These are phyloP conservation scores for Coemansia sp. DNA, from an alignment of 192 early-diverging fungal species.

Conservation along the genomic window DNA sequence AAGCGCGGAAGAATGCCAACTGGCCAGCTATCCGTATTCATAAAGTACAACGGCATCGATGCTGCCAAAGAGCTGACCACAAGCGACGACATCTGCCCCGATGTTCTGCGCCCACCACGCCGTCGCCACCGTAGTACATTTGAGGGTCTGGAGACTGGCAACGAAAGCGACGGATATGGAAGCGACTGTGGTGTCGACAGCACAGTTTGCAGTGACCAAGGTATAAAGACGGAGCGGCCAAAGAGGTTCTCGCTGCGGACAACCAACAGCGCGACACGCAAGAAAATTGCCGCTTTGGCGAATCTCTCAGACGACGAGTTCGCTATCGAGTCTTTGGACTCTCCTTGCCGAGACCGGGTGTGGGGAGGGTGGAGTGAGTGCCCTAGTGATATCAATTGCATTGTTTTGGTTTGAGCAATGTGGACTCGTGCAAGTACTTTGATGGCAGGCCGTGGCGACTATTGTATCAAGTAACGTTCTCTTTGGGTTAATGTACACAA, in stretches of 20 bases:
- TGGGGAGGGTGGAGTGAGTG: slow-evolving; percentile 25
- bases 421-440: too few relatives aligned
- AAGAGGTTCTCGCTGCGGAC: slow-evolving; percentile 6
- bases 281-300: slow-evolving; percentile 6
- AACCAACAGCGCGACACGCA: slow-evolving; percentile 5
- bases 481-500: slow-evolving; percentile 9
- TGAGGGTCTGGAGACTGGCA: neutral
- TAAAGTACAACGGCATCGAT: slow-evolving; percentile 21
- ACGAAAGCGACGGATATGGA: neutral
- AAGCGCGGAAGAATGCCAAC: slow-evolving; percentile 29
- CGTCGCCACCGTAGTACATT: neutral
- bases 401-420: slow-evolving; percentile 27
- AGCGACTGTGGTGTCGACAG: neutral
- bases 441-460: too few relatives aligned
- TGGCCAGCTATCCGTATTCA: slow-evolving; percentile 30
- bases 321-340: slow-evolving; percentile 1
- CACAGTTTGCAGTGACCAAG: neutral
- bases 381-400: slow-evolving; percentile 20
- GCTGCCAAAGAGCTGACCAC: slow-evolving; percentile 7
- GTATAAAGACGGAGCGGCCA: neutral
- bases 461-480: too few relatives aligned
- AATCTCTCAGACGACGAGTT: neutral
- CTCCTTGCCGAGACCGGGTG: neutral
- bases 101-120: neutral
- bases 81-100: slow-evolving; percentile 4